Conservation (phyloP, 305 asterid species). For the Vinca major region DNA sequence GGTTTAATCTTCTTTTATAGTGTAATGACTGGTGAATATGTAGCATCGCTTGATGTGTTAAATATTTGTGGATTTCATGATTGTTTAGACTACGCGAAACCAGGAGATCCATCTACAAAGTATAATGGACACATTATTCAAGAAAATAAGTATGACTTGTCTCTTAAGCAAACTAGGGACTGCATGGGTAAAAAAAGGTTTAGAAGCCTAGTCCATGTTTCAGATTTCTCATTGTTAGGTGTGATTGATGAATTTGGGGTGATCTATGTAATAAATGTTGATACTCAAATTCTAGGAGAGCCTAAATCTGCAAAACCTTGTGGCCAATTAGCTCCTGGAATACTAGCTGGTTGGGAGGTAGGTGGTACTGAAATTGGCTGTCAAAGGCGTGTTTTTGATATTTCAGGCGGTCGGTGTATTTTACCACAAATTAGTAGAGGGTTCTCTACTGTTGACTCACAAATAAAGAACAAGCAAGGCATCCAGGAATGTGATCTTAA, state of each 20-base stretch:
- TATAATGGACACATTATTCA: constrained; percentile 19
- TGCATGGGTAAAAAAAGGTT: constrained; percentile 45
- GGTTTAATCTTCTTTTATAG: constrained; percentile 59
- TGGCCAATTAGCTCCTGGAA: constrained; percentile 38
- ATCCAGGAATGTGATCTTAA: constrained; percentile 23
- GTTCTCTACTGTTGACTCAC: constrained; percentile 24
- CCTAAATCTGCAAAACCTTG: constrained; percentile 30
- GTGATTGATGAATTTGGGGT: constrained; percentile 77
- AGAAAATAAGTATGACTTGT: constrained; percentile 21
- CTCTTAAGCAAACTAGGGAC: constrained; percentile 22
- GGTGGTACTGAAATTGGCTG: constrained; percentile 79
- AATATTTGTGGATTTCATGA: constrained; percentile 28
- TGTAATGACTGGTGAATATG: constrained; percentile 51
- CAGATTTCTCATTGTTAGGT: constrained; percentile 59
- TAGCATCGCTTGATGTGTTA: constrained; percentile 45
- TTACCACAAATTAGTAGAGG: constrained; percentile 18
- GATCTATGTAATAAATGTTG: constrained; percentile 36
- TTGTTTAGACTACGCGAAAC: constrained; percentile 27
- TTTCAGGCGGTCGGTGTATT: constrained; percentile 23
- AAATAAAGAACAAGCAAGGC: constrained; percentile 21
- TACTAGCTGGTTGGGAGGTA: constrained; percentile 55
- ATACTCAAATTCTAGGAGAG: constrained; percentile 36
- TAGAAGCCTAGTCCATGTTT: constrained; percentile 47
- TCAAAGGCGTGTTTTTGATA: constrained; percentile 39
- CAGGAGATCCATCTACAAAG: constrained; percentile 15